Conservation (phyloP, 495 filamentous ascomycete genomes). For the Aspergillus incahuasiensis region DNA sequence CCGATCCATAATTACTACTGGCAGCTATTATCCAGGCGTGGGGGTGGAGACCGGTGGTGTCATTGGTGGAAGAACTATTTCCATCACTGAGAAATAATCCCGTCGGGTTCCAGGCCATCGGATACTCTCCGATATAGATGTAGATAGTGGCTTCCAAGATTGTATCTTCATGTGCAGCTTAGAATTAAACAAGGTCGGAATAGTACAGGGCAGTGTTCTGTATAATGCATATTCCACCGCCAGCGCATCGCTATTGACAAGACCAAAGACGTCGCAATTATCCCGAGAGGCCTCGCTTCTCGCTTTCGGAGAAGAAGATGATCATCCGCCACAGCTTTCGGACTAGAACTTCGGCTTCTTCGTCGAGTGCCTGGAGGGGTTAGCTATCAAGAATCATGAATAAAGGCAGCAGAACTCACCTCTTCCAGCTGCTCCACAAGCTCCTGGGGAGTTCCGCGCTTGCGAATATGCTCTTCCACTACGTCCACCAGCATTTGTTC, state of each 20-base stretch:
- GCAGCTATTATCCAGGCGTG: conserved; percentile 8
- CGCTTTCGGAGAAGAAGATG: conserved; percentile 95
- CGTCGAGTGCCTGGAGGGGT: conserved; percentile 68
- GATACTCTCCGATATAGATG: conserved; percentile 26
- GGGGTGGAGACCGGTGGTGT: conserved; percentile 1
- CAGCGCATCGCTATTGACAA: neutral
- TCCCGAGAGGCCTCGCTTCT: conserved; percentile 81
- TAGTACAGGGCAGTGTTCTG: neutral
- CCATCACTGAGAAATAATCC: conserved; percentile 27
- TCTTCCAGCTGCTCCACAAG: conserved; percentile 80
- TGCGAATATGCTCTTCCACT: conserved; percentile 81
- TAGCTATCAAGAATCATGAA: too few relatives aligned
- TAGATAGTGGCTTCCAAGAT: neutral
- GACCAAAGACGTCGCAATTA: conserved; percentile 24
- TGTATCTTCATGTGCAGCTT: neutral
- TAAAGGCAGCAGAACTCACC: conserved; percentile 46
- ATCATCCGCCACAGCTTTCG: conserved; percentile 98
- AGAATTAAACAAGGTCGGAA: neutral
- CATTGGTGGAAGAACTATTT: conserved; percentile 32
- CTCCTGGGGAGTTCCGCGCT: conserved; percentile 69
- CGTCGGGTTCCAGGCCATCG: conserved; percentile 12
- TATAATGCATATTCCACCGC: neutral
- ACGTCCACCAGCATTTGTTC: conserved; percentile 94
- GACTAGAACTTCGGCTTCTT: conserved; percentile 89
- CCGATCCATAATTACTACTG: conserved; percentile 10